These are phyloP conservation scores for Setaria italica DNA, from an alignment of 202 grass and related monocot genomes.

Conservation along the genomic window DNA sequence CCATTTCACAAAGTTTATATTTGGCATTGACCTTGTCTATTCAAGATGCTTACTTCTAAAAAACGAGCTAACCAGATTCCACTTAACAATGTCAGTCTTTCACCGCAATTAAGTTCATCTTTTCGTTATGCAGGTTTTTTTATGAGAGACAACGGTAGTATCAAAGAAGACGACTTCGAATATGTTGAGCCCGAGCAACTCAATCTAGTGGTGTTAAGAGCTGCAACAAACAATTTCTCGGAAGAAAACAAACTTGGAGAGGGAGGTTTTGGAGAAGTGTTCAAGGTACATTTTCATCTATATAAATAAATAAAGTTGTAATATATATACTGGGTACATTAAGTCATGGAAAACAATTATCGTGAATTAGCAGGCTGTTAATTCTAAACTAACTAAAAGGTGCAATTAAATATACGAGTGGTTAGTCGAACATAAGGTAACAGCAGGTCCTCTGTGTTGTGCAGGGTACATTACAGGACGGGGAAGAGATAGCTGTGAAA, in stretches of 20 bases:
- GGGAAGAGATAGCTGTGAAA: conserved; percentile 28
- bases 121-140: background rate
- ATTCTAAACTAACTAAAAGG: too few species aligned
- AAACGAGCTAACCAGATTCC: background rate
- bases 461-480: conserved; percentile 10
- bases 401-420: background rate
- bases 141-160: background rate
- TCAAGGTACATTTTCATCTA: conserved; percentile 13
- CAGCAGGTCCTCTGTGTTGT: background rate
- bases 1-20: background rate
- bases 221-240: conserved; percentile 9
- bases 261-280: conserved; percentile 35
- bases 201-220: background rate
- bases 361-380: too few species aligned
- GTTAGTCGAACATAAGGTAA: background rate
- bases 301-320: too few species aligned
- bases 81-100: background rate
- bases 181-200: background rate
- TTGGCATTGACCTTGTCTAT: background rate
- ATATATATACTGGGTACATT: too few species aligned
- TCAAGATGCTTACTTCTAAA: background rate
- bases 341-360: too few species aligned
- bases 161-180: background rate
- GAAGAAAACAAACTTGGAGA: conserved; percentile 9
- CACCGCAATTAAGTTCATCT: background rate